These are phyloP conservation scores for Pichia eremophila DNA, from an alignment of 805 yeast species.

Conservation along the genomic window DNA sequence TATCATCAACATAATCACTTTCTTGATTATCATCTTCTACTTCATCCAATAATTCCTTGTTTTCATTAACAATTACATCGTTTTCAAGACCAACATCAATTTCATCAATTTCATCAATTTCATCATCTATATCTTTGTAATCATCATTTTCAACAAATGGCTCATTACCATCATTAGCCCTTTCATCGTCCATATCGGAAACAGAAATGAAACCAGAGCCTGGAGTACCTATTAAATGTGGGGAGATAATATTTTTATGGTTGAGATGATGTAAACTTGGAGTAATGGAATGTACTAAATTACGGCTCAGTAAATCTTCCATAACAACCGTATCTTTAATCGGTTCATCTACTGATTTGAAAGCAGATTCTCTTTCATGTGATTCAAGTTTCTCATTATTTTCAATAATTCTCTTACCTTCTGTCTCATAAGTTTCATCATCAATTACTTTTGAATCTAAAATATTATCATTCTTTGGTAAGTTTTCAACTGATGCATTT, in stretches of 20 bases:
- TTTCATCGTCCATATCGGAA: not conserved
- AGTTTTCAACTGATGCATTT: no score
- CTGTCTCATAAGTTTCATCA: slow-evolving; percentile 25
- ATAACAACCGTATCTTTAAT: slow-evolving; percentile 9
- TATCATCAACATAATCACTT: slow-evolving; percentile 5
- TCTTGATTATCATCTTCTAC: not conserved
- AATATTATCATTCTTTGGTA: not conserved
- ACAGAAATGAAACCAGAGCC: not conserved
- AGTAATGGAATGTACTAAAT: not conserved
- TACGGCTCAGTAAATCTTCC: slow-evolving; percentile 6
- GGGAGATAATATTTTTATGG: not conserved
- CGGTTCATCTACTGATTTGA: slow-evolving; percentile 9
- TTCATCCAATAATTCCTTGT: not conserved
- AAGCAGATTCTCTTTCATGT: slow-evolving; percentile 23
- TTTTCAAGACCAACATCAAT: not conserved
- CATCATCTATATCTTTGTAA: not conserved
- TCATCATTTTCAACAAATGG: not conserved
- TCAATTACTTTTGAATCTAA: slow-evolving; percentile 26
- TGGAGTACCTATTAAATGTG: not conserved
- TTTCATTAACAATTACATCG: not conserved
- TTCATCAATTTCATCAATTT: not conserved
- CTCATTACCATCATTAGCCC: not conserved
- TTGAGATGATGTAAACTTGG: not conserved
- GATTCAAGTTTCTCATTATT: slow-evolving; percentile 30
- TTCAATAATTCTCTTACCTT: slow-evolving; percentile 5